Evolutionary conservation across 495 filamentous ascomycete genomes (phyloP), one percentile per base, ranked within the genome.

Genomic region (Hypoxylon lienhwacheense): DNA sequence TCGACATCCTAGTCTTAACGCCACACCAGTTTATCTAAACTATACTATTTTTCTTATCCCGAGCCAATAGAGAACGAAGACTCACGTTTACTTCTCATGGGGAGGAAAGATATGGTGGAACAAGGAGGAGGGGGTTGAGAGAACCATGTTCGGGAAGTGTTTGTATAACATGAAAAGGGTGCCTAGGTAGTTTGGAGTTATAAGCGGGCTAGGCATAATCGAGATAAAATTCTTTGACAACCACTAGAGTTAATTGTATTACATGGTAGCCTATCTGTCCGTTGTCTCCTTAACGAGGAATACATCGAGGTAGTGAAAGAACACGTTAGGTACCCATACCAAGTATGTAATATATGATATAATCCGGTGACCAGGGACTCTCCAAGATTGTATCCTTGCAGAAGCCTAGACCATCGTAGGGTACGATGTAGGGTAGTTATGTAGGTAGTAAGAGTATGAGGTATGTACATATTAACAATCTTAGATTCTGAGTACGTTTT

Each of bases 141-240:
- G 20, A 40, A 32, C 12, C 16, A 31, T 47, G 14, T 32, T 43
- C 2, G 16, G 50, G 19, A 20, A 24, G 37, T 29, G 39, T 53
- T 25, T 56, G 47, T 61, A 56, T 29, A 61, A 48, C 29, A 61
- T 52, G 28, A 52, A 48, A 40, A 26, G n/a, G n/a, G 24, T 26
- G 8, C 24, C 8, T 26, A 8, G 57, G 57, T 41, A 48, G 52
- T 55, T 26, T 44, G 58, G 58, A 61, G 58, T 61, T 61, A 32
- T 28, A 21, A 61, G 47, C 37, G 58, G 47, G 52, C 36, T 53
- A 47, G 43, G 47, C 48, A 39, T 51, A 11, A 59, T 59, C 35
- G 22, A 36, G 24, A 48, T 51, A 46, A 50, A 40, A 41, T 47
- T 42, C 15, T 19, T 49, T 29, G 46, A 32, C 47, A 46, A 46